Evolutionary conservation across 164 flowering plant species (phyloP).

Genomic region (Aristolochia contorta): DNA sequence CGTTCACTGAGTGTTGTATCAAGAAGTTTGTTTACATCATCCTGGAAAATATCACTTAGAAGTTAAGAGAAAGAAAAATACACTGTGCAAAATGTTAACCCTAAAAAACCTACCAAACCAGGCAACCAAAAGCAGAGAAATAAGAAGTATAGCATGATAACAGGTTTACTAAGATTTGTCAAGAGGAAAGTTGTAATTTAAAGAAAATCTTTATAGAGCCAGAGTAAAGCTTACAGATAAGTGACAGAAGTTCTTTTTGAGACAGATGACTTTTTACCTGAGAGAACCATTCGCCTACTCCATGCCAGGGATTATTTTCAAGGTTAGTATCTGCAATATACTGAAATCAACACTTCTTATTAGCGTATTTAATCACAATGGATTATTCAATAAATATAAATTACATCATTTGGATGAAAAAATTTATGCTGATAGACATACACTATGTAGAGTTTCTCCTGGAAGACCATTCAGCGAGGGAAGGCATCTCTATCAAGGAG

Average conservation of each 20-base stretch:
- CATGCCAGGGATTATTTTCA: conserved; percentile 94
- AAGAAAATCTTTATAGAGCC: too few relatives aligned
- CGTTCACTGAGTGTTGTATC: conserved; percentile 51
- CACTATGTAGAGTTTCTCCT: conserved; percentile 93
- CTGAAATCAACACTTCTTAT: conserved; percentile 22
- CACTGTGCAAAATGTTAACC: too few relatives aligned
- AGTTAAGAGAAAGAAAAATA: neutral
- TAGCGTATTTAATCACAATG: too few relatives aligned
- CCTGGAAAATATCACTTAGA: conserved; percentile 29
- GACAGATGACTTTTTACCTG: conserved; percentile 39
- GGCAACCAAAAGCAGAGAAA: too few relatives aligned
- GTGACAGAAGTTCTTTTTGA: neutral
- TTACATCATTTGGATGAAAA: too few relatives aligned
- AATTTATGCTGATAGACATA: conserved; percentile 23
- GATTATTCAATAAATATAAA: too few relatives aligned
- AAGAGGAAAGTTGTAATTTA: too few relatives aligned
- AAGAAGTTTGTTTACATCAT: conserved; percentile 74
- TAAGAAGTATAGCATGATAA: too few relatives aligned
- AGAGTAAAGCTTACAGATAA: too few relatives aligned
- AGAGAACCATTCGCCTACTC: conserved; percentile 71
- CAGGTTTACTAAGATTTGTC: too few relatives aligned
- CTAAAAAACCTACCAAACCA: too few relatives aligned
- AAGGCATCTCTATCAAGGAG: conserved; percentile 91
- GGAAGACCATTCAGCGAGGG: conserved; percentile 82
- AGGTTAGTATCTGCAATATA: conserved; percentile 72